Evolutionary conservation across 2,329 filamentous ascomycete species (phyloP).

Genomic region (Pseudogymnoascus sp.): DNA sequence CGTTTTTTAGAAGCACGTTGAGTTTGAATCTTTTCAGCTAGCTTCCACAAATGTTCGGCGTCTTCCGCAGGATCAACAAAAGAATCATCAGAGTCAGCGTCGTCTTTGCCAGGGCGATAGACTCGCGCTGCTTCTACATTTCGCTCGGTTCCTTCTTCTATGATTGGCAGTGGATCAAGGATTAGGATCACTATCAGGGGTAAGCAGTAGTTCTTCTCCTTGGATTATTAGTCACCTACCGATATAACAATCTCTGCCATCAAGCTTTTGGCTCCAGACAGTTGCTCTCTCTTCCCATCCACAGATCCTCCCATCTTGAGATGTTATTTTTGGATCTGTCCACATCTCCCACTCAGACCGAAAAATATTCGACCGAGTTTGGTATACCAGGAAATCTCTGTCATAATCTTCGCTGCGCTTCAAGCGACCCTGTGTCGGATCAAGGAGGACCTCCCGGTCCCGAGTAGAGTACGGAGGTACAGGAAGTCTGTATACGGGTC

Average conservation of each 20-base stretch:
- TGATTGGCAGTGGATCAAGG: conserved; percentile 11
- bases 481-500: conserved; percentile 13
- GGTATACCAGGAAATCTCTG: neutral
- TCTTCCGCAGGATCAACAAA: neutral
- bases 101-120: neutral
- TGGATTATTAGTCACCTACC: neutral
- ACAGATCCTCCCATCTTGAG: conserved; percentile 11
- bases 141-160: conserved; percentile 6
- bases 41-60: neutral
- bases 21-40: neutral
- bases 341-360: conserved; percentile 15
- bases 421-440: neutral
- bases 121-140: neutral
- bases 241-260: conserved; percentile 10
- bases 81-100: neutral
- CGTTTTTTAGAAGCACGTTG: neutral
- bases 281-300: conserved; percentile 18
- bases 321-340: conserved; percentile 15
- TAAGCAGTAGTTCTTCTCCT: neutral
- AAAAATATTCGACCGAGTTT: conserved; percentile 13
- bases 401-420: neutral
- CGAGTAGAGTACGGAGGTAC: conserved; percentile 6
- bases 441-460: conserved; percentile 9
- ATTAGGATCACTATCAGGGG: conserved; percentile 10
- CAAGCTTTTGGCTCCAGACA: conserved; percentile 16